Percentiles rank a stretch among this genome's conserved stretches.
Conservation (phyloP, 345 rosid genomes). For the Physaria fendleri region DNA sequence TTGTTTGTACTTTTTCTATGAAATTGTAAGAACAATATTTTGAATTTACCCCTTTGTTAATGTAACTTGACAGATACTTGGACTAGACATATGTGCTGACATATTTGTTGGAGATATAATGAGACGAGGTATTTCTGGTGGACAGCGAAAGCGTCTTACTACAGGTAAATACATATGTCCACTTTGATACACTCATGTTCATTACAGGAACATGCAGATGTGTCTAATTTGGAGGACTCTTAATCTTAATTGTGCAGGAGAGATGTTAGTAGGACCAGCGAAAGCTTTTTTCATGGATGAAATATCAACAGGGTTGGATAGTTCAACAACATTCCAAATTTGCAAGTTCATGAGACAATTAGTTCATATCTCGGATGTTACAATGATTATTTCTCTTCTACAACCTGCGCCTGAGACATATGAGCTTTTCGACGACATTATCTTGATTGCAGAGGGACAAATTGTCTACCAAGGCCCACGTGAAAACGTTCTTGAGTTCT, state of each 20-base stretch:
- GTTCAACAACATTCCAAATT: constrained; percentile 72
- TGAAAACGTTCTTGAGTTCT: constrained; percentile 56
- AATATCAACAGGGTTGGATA: constrained; percentile 84
- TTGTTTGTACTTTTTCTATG: background rate
- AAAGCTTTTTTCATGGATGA: constrained; percentile 84
- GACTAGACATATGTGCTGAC: constrained; percentile 70
- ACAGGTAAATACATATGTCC: constrained; percentile 42
- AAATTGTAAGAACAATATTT: background rate
- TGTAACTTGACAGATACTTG: constrained; percentile 45
- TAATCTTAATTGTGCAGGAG: constrained; percentile 45
- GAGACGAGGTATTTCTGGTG: constrained; percentile 84
- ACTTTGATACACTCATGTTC: background rate
- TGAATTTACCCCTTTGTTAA: background rate
- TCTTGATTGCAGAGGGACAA: constrained; percentile 57
- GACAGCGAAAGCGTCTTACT: constrained; percentile 72
- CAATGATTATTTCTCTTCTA: constrained; percentile 61
- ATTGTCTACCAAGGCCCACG: constrained; percentile 68
- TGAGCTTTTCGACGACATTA: constrained; percentile 70
- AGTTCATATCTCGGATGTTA: constrained; percentile 52
- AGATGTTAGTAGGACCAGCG: constrained; percentile 89
- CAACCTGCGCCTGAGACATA: constrained; percentile 80
- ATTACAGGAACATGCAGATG: background rate
- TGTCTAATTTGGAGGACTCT: background rate
- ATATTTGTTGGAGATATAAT: constrained; percentile 64
- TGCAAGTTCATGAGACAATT: constrained; percentile 60